A percentile compares a stretch with the other conserved stretches of the same genome.
These are phyloP conservation scores for Cryphonectria carpinicola DNA, from an alignment of 2,329 filamentous ascomycete species.

Conservation along the genomic window DNA sequence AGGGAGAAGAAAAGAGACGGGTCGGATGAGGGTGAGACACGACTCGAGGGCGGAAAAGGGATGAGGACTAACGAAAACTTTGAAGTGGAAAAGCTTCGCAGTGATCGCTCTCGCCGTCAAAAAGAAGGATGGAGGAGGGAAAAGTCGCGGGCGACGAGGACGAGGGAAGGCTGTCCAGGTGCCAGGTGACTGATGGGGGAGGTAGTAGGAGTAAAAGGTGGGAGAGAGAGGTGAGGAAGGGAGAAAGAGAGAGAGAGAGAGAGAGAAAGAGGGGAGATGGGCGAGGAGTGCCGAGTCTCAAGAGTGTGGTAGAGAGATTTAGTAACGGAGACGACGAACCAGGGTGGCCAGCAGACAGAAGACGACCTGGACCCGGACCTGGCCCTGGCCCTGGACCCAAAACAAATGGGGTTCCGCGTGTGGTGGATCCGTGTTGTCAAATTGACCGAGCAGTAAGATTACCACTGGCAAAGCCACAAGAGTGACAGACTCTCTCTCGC, in stretches of 20 bases:
- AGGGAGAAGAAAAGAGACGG: not conserved
- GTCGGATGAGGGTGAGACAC: slow-evolving; percentile 22
- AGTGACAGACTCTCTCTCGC: not conserved
- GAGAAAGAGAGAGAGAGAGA: not conserved
- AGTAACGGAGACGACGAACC: slow-evolving; percentile 22
- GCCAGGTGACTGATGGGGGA: slow-evolving; percentile 25
- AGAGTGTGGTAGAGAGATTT: slow-evolving; percentile 24
- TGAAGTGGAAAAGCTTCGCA: slow-evolving; percentile 13
- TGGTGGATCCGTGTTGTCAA: slow-evolving; percentile 27
- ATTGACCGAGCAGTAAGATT: slow-evolving; percentile 30
- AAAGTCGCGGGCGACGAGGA: slow-evolving; percentile 23
- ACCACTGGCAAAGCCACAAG: slow-evolving; percentile 1
- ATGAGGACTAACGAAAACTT: slow-evolving; percentile 19
- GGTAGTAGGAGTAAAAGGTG: slow-evolving; percentile 11
- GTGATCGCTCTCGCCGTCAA: slow-evolving; percentile 25
- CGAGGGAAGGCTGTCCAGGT: slow-evolving; percentile 22
- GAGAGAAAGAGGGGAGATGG: not conserved
- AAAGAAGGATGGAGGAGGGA: slow-evolving; percentile 19
- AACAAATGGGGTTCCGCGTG: slow-evolving; percentile 24
- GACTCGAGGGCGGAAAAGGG: slow-evolving; percentile 25
- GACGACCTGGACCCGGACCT: slow-evolving; percentile 9
- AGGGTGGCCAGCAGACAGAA: slow-evolving; percentile 21
- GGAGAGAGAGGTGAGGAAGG: not conserved
- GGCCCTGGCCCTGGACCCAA: slow-evolving; percentile 20
- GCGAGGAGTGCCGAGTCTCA: slow-evolving; percentile 22